Evolutionary conservation across 345 rosid genomes (phyloP), one percentile per base, ranked within the genome.

Genomic region (Geranium brycei): DNA sequence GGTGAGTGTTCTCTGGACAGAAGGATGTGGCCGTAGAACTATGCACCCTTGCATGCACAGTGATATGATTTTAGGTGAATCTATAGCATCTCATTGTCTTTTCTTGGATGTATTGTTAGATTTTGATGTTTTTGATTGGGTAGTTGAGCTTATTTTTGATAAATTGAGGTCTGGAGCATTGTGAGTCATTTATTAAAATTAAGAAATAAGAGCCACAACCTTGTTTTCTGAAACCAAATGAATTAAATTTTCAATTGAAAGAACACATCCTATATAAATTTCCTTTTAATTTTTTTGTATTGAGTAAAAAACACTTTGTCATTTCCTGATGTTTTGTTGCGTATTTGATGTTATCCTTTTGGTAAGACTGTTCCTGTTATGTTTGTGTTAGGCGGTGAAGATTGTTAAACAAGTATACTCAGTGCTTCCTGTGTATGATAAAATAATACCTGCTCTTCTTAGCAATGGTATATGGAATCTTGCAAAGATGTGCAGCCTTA

Each of bases 401-500:
- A 90, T 88, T 72, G 91, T 86, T 57, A 93, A 88, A 77, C 89
- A 87, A 80, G 96, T 79, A 19, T 88, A 82, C 72, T 88, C 97
- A 17, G 79, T 88, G 58, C 91, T 93, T 77, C 99, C 99, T 58
- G 89, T 84, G 56, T 93, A 90, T 82, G 99, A 88, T 70, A 90
- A 69, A 68, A 81, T 93, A 67, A 82, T 90, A 63, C 84, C 91
- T 64, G 91, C 95, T 47, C 96, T 93, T 76, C 83, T 93, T 60
- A 64, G 68, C 31, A 78, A 73, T 58, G 96, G 96, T 69, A 78
- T 93, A 51, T 93, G 97, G 99, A 79, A 88, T 80, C 97, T 93
- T 73, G 68, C 89, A 28, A 78, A 78, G 75, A 77, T 77, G 17
- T 86, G 95, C 71, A 74, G 66, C 77, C 87, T 93, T 71, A 81